Percentiles rank a stretch among this genome's conserved stretches.
phyloP scores from a whole-genome alignment of 805 yeast genomes.

The Wickerhamomyces sydowiorum region DNA sequence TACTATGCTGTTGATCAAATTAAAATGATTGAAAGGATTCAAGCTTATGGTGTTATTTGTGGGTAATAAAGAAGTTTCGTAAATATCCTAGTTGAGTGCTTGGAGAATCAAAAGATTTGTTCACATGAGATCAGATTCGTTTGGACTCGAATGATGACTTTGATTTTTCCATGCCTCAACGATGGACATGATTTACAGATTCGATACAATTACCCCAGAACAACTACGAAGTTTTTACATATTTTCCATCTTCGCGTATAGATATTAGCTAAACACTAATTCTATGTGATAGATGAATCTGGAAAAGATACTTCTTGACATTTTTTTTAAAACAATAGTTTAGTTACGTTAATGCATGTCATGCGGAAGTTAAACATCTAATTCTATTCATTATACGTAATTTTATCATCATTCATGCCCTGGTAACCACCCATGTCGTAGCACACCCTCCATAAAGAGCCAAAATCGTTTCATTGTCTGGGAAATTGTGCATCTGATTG shows the following conservation, averaged over 20 bases:
- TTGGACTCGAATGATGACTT: background rate
- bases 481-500: slow-evolving; percentile 30
- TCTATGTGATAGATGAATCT: slow-evolving; percentile 55
- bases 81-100: background rate
- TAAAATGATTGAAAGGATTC: slow-evolving; percentile 1
- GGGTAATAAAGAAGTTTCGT: slow-evolving; percentile 3
- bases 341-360: slow-evolving; percentile 5
- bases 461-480: slow-evolving; percentile 22
- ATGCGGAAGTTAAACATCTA: background rate
- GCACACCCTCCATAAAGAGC: slow-evolving; percentile 61
- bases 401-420: background rate
- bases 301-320: slow-evolving; percentile 80
- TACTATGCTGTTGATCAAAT: background rate
- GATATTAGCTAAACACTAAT: slow-evolving; percentile 5
- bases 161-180: background rate
- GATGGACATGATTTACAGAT: slow-evolving; percentile 17
- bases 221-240: slow-evolving; percentile 61
- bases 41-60: background rate
- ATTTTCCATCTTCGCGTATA: slow-evolving; percentile 63
- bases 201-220: slow-evolving; percentile 64
- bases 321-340: slow-evolving; percentile 16
- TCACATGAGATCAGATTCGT: background rate
- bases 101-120: background rate
- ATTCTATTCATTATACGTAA: background rate
- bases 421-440: slow-evolving; percentile 51